Evolutionary conservation across 2,329 filamentous ascomycete species (phyloP).

Genomic region (Thielaviopsis ethacetica): DNA sequence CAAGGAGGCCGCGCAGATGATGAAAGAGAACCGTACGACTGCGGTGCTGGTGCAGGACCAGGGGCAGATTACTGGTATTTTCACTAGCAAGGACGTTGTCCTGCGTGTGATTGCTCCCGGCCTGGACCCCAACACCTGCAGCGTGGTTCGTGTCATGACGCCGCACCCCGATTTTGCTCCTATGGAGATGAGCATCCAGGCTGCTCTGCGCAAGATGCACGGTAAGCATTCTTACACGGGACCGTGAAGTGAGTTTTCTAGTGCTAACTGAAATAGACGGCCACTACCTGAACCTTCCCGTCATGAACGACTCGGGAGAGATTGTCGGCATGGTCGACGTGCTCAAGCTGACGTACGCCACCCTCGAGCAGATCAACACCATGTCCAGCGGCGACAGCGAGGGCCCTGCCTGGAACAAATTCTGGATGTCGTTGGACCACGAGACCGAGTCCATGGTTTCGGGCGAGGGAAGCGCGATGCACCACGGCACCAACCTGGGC

Average conservation of each 20-base stretch:
- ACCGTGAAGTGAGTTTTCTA: neutral
- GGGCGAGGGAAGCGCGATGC: conserved; percentile 54
- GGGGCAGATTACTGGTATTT: conserved; percentile 94
- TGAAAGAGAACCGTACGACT: conserved; percentile 99
- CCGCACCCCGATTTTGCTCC: conserved; percentile 97
- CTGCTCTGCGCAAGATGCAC: conserved; percentile 96
- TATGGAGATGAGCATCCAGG: conserved; percentile 98
- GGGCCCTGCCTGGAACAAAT: conserved; percentile 98
- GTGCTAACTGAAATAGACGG: conserved; percentile 48
- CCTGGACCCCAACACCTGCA: conserved; percentile 85
- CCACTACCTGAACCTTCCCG: conserved; percentile 92
- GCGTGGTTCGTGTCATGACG: conserved; percentile 97
- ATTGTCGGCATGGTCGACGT: conserved; percentile 99
- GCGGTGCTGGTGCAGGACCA: conserved; percentile 93
- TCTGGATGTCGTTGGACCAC: conserved; percentile 91
- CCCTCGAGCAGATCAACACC: conserved; percentile 91
- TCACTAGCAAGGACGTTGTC: conserved; percentile 98
- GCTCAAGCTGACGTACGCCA: conserved; percentile 93
- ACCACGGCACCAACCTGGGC: conserved; percentile 45
- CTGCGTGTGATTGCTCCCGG: conserved; percentile 94
- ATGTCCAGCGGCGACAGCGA: conserved; percentile 81
- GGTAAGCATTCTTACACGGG: conserved; percentile 38
- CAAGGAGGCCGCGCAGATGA: conserved; percentile 82
- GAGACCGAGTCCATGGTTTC: conserved; percentile 95
- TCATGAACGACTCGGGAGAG: conserved; percentile 94